Base-by-base conservation (phyloP, 1,284 basidiomycete genomes). In the Pterulicium gracile region DNA sequence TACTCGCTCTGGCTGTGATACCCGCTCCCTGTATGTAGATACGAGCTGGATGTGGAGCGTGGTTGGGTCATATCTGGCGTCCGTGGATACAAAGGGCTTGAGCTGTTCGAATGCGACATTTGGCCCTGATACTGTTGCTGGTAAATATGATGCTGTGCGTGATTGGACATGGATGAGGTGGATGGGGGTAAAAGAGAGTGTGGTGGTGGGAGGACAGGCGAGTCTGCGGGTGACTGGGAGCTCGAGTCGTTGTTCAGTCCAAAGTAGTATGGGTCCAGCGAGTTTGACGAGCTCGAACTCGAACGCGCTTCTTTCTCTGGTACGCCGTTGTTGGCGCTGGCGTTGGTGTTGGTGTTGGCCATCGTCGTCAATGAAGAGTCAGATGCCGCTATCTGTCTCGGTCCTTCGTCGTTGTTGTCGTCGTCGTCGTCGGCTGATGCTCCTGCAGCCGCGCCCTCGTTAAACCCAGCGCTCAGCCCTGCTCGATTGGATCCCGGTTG, bases 191-290 rank as follows among this genome's bases (percentile, higher is more conserved):
- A 61, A 60, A 7, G 10, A 7, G 7, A n/a, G 7, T 13, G 36
- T 15, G 72, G 72, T 15, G 77, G 61, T 35, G 75, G 69, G 39
- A 71, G 73, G 4, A 70, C 56, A 13, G 81, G 79, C 17, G 81
- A 83, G 49, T 75, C 76, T 10, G 74, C 72, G 24, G 80, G 75
- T 22, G 80, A 81, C 54, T 71, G 73, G 24, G 72, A 61, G 44
- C 4, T 18, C 19, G 7, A 4, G 5, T 17, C 42, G 12, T 10
- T 34, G 27, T 10, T 15, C 10, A 34, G 27, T 43, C 81, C 77
- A 67, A 88, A 88, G 60, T 89, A 89, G 61, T 88, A 88, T 3
- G 86, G 82, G 66, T 88, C 86, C 47, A 89, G 69, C 43, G 86
- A 86, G 22, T 85, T 87, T 43, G 81, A 78, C 17, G 73, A 74